Base-by-base conservation (phyloP, 2,329 filamentous ascomycete species). In the Diaporthe longicolla region DNA sequence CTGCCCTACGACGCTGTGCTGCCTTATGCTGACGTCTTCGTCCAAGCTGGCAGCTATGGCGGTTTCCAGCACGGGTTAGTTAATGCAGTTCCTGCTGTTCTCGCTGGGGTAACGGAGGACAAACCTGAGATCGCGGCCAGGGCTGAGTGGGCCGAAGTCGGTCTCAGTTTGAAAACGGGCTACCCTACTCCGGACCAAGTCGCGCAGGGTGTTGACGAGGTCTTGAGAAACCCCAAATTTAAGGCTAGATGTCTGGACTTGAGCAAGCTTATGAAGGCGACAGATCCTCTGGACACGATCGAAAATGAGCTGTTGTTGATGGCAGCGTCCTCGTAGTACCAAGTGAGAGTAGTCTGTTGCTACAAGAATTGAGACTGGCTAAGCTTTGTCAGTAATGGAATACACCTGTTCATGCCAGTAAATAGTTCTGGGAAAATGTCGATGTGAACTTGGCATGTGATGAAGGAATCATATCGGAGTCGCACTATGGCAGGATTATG, bases 31-130 rank as follows among this genome's bases (percentile, higher is more conserved):
- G 85, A 83, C 57, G 82, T 86, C 1, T 86, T 88, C 35, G 81
- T 89, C 17, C 82, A 82, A n/a, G 88, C 88, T 58, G 87, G 83
- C 11, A 86, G 87, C 10, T 89, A 87, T 73, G 85, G 87, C 5
- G 85, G 84, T 1, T 83, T 87, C 59, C 81, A 83, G 43, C 85
- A 88, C 70, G 83, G 82, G 4, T 77, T 87, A 2, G 81, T 82
- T 45, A 83, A 85, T 70, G 85, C 85, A 0, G 84, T 87, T 26
- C 86, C 87, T 1, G 82, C 88, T 78, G 84, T 89, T 3, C 78
- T 88, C 26, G 83, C 84, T 0, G 87, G 87, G 1, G 78, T 79
- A 17, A 81, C 79, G 37, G 83, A 83, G 55, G 85, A 85, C 59
- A 86, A 86, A 77, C 79, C 81, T 4, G 84, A 87, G 76, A 82